Base-by-base conservation (phyloP, 1,284 basidiomycete genomes). In the Ganoderma sp. region DNA sequence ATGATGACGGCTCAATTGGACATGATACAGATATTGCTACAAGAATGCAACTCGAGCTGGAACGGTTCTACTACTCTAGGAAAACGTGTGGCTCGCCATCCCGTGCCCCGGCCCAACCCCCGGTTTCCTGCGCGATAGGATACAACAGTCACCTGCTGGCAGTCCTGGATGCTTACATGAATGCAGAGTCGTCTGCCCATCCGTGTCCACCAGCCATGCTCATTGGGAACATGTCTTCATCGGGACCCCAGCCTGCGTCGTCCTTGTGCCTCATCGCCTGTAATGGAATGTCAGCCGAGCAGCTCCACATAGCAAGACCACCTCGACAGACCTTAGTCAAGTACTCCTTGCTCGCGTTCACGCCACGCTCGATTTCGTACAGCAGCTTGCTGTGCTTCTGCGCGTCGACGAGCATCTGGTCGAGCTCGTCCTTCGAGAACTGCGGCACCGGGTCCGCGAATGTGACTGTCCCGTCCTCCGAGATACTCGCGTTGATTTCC, bases 401-500 rank as follows among this genome's bases (percentile, higher is more conserved):
- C 3, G 88, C 86, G 3, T 82, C 81, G 71, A 81, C 82, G 67
- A 97, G 83, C 28, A 92, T 83, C 32, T 81, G 77, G 75, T 95
- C 91, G 32, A 90, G 84, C 71, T 92, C 87, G 28, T 83, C 81
- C 74, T 89, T 88, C 61, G 88, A 86, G 73, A 92, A 89, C 76
- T 87, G 79, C 37, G 84, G 81, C 2, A 84, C 82, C 12, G 86
- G 82, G 74, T 93, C 91, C 17, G 85, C 84, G 78, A 94, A 94
- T 0, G 89, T 89, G 32, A 94, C 91, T 0, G 89, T 90, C 4
- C 87, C 90, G 67, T 88, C 83, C 1, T 84, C 84, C 3, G 88
- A 87, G 48, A 94, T 84, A 42, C 82, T 84, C 0, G 90, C 92
- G 42, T 82, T 84, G 73, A 94, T 90, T 73, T 92, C 90, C 61